Conservation (phyloP, 495 filamentous ascomycete genomes). For the Melanomma pulvis-pyrius region DNA sequence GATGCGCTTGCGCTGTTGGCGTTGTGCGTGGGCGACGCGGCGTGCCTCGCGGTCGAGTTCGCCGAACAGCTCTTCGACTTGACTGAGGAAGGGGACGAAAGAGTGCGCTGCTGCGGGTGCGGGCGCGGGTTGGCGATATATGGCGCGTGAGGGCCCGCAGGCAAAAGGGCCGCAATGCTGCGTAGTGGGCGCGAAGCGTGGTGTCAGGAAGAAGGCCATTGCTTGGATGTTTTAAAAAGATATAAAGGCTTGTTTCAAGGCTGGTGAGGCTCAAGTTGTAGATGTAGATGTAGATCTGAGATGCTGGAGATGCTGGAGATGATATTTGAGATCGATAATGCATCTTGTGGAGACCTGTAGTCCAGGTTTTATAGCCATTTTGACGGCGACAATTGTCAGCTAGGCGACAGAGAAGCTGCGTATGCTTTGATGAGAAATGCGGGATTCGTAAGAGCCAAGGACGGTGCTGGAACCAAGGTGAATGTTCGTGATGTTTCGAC, state of each 20-base stretch:
- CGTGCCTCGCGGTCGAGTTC: slow-evolving; percentile 28
- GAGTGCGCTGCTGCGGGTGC: slow-evolving; percentile 10
- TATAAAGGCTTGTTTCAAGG: slow-evolving; percentile 7
- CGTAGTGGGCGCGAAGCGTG: slow-evolving; percentile 25
- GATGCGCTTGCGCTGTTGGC: slow-evolving; percentile 28
- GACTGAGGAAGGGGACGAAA: slow-evolving; percentile 28
- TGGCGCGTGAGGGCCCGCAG: slow-evolving; percentile 17
- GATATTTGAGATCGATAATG: slow-evolving; percentile 27
- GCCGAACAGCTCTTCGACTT: slow-evolving; percentile 28
- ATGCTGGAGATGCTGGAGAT: too few relatives aligned
- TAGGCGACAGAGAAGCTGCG: slow-evolving; percentile 16
- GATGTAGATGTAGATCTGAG: slow-evolving; percentile 20
- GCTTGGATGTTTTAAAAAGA: slow-evolving; percentile 13
- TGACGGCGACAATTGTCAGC: neutral
- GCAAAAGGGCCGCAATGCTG: slow-evolving; percentile 16
- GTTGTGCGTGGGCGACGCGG: slow-evolving; percentile 11
- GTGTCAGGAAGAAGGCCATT: slow-evolving; percentile 35
- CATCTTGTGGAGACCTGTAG: neutral
- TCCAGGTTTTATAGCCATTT: slow-evolving; percentile 28
- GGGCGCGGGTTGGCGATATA: neutral
- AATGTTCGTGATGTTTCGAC: slow-evolving; percentile 21
- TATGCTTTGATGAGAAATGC: slow-evolving; percentile 20
- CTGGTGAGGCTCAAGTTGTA: slow-evolving; percentile 10
- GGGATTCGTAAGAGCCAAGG: slow-evolving; percentile 9
- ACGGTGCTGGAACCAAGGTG: slow-evolving; percentile 28